Base-by-base conservation (phyloP, 495 filamentous ascomycete genomes). In the Ascodesmis nigricans region DNA sequence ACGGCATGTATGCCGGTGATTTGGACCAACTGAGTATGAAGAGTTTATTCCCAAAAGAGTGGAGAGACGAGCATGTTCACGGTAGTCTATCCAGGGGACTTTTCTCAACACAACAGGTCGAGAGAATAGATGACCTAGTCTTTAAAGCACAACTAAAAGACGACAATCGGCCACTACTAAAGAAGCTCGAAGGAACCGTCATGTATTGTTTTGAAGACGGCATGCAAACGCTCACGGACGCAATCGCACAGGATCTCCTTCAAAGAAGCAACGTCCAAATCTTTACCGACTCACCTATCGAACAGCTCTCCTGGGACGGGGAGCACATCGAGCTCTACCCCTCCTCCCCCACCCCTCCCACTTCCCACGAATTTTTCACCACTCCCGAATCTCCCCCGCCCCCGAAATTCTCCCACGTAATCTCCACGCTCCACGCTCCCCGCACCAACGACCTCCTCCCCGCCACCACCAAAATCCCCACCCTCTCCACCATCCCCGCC, bases 1-100 rank as follows among this genome's bases (percentile, higher is more conserved):
- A 93, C 56, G 90, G 90, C 7, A 78, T 95, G n/a, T 90, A 83
- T 46, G 90, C 81, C 11, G 90, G 90, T 28, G 76, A 93, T 58
- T 68, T 91, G 24, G 67, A 75, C 47, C 63, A 73, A 48, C 59
- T 92, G 33, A 92, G 80, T 49, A 66, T 63, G 25, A 66, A 65
- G 41, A 67, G 67, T 2, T 41, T 81, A 3, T 44, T 79, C 22
- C 64, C 72, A 2, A 14, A 25, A 4, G 15, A 59, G 2, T 73
- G 70, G 58, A 38, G 59, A 9, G 33, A 58, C 4, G 78, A 82
- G 42, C 41, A 33, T 7, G 15, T 36, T 6, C 29, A 47, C n/a
- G 55, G 56, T 10, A 50, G 46, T 10, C 17, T 53, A 3, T 19
- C 29, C 3, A 36, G 33, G 16, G 22, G 47, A 29, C 11, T 40